Base-by-base conservation (phyloP, 306 rosid species). In the Pyrus pyrifolia region DNA sequence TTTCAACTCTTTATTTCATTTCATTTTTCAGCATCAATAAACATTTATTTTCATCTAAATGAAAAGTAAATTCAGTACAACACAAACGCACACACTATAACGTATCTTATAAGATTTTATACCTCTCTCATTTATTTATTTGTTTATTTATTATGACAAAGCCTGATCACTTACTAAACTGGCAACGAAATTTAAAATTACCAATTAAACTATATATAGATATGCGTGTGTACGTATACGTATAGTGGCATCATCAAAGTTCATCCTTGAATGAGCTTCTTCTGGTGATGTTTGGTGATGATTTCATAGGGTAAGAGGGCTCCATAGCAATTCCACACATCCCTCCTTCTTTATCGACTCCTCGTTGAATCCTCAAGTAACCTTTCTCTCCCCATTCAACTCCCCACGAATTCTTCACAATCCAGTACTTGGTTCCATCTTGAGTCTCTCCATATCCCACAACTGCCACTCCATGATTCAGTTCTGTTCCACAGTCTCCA, bases 251-350 rank as follows among this genome's bases (percentile, higher is more conserved):
- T 45, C 23, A 23, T 49, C 55, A 74, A 49, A 38, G 44, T 19
- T n/a, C 45, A 51, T 75, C 49, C 35, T 58, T 78, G 69, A 19
- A 31, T 25, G 62, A 53, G 82, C 67, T 33, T 27, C 3, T 52
- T 18, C 51, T 68, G 9, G 57, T 40, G 45, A 45, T 80, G 60
- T 31, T 77, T 31, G 72, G 55, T 72, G 76, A 80, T 1, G 70
- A 60, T 53, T 77, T 84, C n/a, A 64, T 44, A 15, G 87, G 87
- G 55, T 80, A 84, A 23, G 71, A 63, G 10, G 82, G 78, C 22
- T 81, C 84, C 87, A 76, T 81, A 0, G 76, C 87, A 51, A 85
- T 76, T 25, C 91, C 91, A 81, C 91, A 83, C 1, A 49, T 58
- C 30, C 88, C 79, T 53, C 88, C 79, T 53, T 59, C 45, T 29